Base-by-base conservation (phyloP, 2,329 filamentous ascomycete species). In the Stagonosporopsis vannaccii region DNA sequence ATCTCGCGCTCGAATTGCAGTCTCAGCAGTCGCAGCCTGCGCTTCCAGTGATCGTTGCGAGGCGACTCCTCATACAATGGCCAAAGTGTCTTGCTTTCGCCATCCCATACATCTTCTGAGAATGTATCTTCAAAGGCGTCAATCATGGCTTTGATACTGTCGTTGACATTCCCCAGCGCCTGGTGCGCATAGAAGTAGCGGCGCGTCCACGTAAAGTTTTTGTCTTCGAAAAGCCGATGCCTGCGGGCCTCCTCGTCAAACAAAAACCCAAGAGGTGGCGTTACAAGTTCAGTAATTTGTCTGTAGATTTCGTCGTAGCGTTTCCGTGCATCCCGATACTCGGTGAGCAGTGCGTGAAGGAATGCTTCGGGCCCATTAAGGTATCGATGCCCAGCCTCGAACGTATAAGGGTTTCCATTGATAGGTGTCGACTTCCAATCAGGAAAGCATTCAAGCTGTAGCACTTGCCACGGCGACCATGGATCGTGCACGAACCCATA, bases 161-260 rank as follows among this genome's bases (percentile, higher is more conserved):
- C 82, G 62, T 85, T 87, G 63, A 87, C 82, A 30, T 84, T 82
- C 32, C 83, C 84, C 3, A 87, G 79, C 2, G 84, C 85, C 70
- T 87, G 85, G 63, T 82, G 86, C 0, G 84, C 84, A 81, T 85
- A 87, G 66, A 87, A 87, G 64, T 87, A 87, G 15, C 85, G 80
- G 0, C 84, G 78, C 15, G 84, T 85, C 73, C 85, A 87, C 1
- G 85, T 87, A 63, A 86, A 87, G 51, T 84, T 73, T 48, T 80
- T 78, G 65, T 87, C 85, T 68, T 88, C 85, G 61, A 87, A 87
- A 1, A 87, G 77, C 0, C 87, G 78, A 60, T 82, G 81, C 70
- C 86, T 84, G 12, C 85, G 79, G 5, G 86, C 72, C 19, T 79
- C 77, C 35, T 78, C 76, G 58, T 86, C 78, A 63, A 87, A 88